phyloP scores from a whole-genome alignment of 345 rosid species.

The Alliaria petiolata region DNA sequence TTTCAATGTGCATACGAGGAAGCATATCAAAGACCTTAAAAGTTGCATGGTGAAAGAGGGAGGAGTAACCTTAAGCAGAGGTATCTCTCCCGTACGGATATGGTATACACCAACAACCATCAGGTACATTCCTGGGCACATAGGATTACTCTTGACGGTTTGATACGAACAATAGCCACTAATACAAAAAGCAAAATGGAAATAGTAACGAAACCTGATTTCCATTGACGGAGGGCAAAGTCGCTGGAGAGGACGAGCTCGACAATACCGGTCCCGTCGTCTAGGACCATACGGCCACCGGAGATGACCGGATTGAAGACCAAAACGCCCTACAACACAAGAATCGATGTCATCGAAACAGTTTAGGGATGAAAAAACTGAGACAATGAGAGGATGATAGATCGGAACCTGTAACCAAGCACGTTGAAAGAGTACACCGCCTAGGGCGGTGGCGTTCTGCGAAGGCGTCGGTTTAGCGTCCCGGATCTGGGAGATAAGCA shows the following conservation, averaged over 20 bases:
- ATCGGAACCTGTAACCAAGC: constrained; percentile 75
- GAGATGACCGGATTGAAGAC: constrained; percentile 33
- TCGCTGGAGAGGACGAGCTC: constrained; percentile 59
- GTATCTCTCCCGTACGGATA: constrained; percentile 40
- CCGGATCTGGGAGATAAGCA: constrained; percentile 58
- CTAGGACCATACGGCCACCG: constrained; percentile 50
- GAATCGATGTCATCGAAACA: not conserved
- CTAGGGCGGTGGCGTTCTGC: constrained; percentile 54
- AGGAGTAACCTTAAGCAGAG: constrained; percentile 56
- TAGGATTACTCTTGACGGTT: not conserved
- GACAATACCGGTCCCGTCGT: constrained; percentile 70
- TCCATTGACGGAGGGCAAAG: constrained; percentile 64
- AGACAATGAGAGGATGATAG: not conserved
- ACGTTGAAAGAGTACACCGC: constrained; percentile 89
- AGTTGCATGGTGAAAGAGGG: not conserved
- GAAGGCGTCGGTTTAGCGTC: constrained; percentile 52
- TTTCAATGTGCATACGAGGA: no score
- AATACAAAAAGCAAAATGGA: not conserved
- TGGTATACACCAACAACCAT: constrained; percentile 76
- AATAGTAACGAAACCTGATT: constrained; percentile 11
- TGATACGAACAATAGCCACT: not conserved
- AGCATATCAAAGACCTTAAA: not conserved
- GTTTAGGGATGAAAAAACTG: not conserved
- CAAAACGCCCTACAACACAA: constrained; percentile 53
- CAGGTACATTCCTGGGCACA: constrained; percentile 56